phyloP scores from a whole-genome alignment of 257 asterid genomes.

The Solanum ahanhuiri region DNA sequence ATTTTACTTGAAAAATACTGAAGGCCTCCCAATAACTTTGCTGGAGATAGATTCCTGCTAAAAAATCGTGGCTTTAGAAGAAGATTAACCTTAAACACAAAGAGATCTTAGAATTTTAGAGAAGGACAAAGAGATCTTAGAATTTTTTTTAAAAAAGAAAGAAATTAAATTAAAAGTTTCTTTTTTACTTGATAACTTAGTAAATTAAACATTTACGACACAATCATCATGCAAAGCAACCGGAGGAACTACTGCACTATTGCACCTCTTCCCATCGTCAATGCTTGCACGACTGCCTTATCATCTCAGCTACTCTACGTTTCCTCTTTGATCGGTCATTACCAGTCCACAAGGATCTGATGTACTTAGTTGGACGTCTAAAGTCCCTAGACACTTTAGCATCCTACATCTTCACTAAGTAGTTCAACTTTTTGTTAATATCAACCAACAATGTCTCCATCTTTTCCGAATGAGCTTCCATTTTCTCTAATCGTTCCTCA shows the following conservation, averaged over 20 bases:
- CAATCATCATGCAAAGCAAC: background rate
- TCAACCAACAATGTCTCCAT: background rate
- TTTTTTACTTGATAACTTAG: background rate
- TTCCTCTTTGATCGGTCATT: background rate
- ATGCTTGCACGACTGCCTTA: background rate
- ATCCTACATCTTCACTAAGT: background rate
- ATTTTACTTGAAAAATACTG: background rate
- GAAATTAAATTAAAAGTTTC: background rate
- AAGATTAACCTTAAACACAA: background rate
- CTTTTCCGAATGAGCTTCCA: background rate
- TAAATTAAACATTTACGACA: background rate
- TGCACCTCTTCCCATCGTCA: background rate
- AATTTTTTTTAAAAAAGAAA: no score
- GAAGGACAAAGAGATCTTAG: background rate
- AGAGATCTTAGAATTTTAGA: background rate
- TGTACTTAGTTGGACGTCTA: background rate
- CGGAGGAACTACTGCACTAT: background rate
- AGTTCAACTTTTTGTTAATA: background rate
- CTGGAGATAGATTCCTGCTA: background rate
- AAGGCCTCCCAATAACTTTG: background rate
- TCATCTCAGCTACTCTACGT: background rate
- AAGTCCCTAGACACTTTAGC: background rate
- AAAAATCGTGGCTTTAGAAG: background rate
- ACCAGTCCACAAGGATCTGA: background rate
- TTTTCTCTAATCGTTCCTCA: background rate